These are phyloP conservation scores for Exophiala lecanii-corni DNA, from an alignment of 2,329 filamentous ascomycete genomes.

Conservation along the genomic window DNA sequence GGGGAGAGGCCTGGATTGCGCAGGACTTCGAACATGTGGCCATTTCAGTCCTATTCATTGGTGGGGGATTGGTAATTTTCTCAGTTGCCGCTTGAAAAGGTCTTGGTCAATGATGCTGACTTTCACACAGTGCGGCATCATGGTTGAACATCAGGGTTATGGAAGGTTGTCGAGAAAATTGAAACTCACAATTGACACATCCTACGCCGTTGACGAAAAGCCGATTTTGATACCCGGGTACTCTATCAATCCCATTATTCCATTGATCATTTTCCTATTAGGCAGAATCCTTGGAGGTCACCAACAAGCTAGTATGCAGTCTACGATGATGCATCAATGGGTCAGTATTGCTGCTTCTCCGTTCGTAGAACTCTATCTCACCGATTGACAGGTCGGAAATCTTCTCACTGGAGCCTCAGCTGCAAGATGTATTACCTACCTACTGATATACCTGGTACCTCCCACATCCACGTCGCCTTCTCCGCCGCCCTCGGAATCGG, in stretches of 20 bases:
- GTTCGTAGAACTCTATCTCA: background rate
- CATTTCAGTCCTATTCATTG: slow-evolving; percentile 81
- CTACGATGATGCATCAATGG: slow-evolving; percentile 76
- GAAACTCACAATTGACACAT: slow-evolving; percentile 28
- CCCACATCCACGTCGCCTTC: slow-evolving; percentile 69
- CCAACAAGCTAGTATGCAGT: slow-evolving; percentile 64
- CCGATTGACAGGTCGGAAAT: slow-evolving; percentile 2
- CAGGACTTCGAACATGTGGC: slow-evolving; percentile 77
- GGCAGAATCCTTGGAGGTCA: slow-evolving; percentile 83
- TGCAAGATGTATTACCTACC: slow-evolving; percentile 66
- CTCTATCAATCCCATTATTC: slow-evolving; percentile 73
- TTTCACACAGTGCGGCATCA: slow-evolving; percentile 63
- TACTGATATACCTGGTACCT: slow-evolving; percentile 68
- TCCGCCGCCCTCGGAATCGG: slow-evolving; percentile 71
- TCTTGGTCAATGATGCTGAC: slow-evolving; percentile 26
- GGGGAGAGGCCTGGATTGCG: slow-evolving; percentile 62
- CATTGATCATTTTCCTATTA: slow-evolving; percentile 69
- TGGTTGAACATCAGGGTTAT: slow-evolving; percentile 69
- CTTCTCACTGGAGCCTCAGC: slow-evolving; percentile 68
- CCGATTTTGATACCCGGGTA: slow-evolving; percentile 42
- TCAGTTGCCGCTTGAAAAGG: background rate
- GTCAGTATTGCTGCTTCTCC: slow-evolving; percentile 33
- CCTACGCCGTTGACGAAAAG: slow-evolving; percentile 30
- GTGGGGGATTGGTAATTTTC: slow-evolving; percentile 63
- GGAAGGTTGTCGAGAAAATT: slow-evolving; percentile 61